A percentile compares a stretch with the other conserved stretches of the same genome.
Conservation (phyloP, 2,329 filamentous ascomycete species). For the Dichotomopilus funicola region DNA sequence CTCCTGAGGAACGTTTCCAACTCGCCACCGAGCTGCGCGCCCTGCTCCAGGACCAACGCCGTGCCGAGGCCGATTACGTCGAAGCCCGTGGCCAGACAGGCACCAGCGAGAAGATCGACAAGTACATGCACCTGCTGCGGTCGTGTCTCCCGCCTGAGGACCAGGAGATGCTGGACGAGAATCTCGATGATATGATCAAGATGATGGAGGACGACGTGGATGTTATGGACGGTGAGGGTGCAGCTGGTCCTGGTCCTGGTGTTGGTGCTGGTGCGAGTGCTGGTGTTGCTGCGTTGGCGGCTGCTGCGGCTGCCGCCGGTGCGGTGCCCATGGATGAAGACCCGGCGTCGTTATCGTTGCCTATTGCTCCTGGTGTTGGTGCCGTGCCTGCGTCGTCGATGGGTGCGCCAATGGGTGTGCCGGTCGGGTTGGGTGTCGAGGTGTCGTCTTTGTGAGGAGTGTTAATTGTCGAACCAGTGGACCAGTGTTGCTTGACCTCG, state of each 20-base stretch:
- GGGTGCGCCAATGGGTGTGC: background rate
- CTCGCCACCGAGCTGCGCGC: slow-evolving; percentile 53
- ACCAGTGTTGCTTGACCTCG: background rate
- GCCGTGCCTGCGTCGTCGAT: too few species aligned
- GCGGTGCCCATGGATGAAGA: background rate
- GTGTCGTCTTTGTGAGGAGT: background rate
- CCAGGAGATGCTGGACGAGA: slow-evolving; percentile 60
- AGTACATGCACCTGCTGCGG: slow-evolving; percentile 63
- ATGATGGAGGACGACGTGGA: slow-evolving; percentile 58
- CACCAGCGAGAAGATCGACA: slow-evolving; percentile 65
- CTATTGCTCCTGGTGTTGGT: background rate
- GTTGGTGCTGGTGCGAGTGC: background rate
- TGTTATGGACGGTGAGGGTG: slow-evolving; percentile 21
- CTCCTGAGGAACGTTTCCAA: slow-evolving; percentile 47
- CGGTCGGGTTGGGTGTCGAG: background rate
- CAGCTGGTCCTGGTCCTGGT: background rate
- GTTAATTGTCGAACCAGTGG: background rate
- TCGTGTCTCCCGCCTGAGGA: slow-evolving; percentile 62
- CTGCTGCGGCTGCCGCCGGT: background rate
- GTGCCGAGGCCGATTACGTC: slow-evolving; percentile 61
- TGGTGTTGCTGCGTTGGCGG: background rate
- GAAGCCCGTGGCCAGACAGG: slow-evolving; percentile 62
- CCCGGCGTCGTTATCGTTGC: background rate
- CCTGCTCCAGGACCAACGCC: slow-evolving; percentile 53
- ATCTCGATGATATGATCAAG: slow-evolving; percentile 53